Percentiles rank a stretch among this genome's conserved stretches.
phyloP scores from a whole-genome alignment of 2,329 filamentous ascomycete genomes.

The Neurospora sp. region DNA sequence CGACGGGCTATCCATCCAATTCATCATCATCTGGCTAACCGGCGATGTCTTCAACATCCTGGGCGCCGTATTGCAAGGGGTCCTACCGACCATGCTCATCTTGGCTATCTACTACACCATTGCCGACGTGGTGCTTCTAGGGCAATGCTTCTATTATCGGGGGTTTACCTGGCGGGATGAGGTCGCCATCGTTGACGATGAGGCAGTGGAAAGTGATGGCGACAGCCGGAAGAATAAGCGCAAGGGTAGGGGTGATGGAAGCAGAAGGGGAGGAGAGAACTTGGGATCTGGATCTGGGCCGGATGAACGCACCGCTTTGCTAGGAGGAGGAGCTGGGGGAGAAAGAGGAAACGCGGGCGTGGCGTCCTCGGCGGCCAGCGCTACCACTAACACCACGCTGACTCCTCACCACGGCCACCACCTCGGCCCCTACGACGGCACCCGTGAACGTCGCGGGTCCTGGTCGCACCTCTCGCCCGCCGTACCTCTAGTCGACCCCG shows the following conservation, averaged over 20 bases:
- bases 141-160: constrained; percentile 91
- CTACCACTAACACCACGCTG: constrained; percentile 31
- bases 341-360: neutral
- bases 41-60: constrained; percentile 97
- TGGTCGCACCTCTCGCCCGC: constrained; percentile 70
- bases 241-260: neutral
- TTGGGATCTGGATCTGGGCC: constrained; percentile 8
- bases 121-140: constrained; percentile 77
- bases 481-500: constrained; percentile 56
- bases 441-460: constrained; percentile 38
- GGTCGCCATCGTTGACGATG: constrained; percentile 17
- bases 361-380: neutral
- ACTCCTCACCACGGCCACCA: constrained; percentile 2
- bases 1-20: constrained; percentile 81
- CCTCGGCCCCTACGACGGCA: constrained; percentile 1
- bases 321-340: neutral
- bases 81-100: constrained; percentile 75
- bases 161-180: constrained; percentile 62
- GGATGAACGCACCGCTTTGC: constrained; percentile 26
- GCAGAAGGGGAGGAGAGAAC: neutral
- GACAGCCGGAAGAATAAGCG: constrained; percentile 22
- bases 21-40: constrained; percentile 84
- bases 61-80: constrained; percentile 81
- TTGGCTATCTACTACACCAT: constrained; percentile 91
- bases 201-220: neutral